These are phyloP conservation scores for Globisporangium alternatum DNA, from an alignment of 352 stramenopile genomes.

Conservation along the genomic window DNA sequence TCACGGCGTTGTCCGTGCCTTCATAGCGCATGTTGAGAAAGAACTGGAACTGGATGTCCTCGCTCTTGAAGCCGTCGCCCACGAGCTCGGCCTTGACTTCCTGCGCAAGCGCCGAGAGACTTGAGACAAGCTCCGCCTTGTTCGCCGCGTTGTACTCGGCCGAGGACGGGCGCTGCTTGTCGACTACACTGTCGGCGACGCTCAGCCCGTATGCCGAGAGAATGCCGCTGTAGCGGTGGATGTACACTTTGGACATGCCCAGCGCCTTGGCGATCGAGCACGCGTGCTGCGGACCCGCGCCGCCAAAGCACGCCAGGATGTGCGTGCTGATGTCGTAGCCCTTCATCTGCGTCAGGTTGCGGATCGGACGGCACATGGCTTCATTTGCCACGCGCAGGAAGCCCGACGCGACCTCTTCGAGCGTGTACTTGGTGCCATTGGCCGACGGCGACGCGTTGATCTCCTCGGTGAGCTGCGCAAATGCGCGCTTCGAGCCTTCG, in stretches of 20 bases:
- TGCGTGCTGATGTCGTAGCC: constrained; percentile 97
- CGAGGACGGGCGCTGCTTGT: constrained; percentile 93
- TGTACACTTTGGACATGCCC: constrained; percentile 97
- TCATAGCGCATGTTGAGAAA: constrained; percentile 99
- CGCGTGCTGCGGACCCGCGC: constrained; percentile 97
- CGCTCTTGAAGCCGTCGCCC: constrained; percentile 74
- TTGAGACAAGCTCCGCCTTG: constrained; percentile 47
- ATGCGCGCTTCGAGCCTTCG: constrained; percentile 89
- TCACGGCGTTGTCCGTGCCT: constrained; percentile 97
- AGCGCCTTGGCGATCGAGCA: constrained; percentile 96
- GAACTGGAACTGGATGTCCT: constrained; percentile 92
- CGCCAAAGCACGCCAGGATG: constrained; percentile 97
- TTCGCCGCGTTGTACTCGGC: constrained; percentile 49
- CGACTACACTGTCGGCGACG: constrained; percentile 96
- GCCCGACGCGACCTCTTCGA: constrained; percentile 96
- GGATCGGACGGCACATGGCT: constrained; percentile 99
- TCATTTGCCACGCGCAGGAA: constrained; percentile 99
- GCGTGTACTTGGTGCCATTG: constrained; percentile 64
- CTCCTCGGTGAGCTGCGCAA: constrained; percentile 86
- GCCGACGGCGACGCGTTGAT: constrained; percentile 78
- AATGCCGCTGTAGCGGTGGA: constrained; percentile 98
- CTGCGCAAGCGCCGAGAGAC: constrained; percentile 47
- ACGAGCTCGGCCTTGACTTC: constrained; percentile 73
- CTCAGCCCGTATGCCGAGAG: constrained; percentile 97
- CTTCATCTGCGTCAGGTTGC: constrained; percentile 98